Base-by-base conservation (phyloP, 192 early-diverging fungal species). In the Powellomyces hirtus region DNA sequence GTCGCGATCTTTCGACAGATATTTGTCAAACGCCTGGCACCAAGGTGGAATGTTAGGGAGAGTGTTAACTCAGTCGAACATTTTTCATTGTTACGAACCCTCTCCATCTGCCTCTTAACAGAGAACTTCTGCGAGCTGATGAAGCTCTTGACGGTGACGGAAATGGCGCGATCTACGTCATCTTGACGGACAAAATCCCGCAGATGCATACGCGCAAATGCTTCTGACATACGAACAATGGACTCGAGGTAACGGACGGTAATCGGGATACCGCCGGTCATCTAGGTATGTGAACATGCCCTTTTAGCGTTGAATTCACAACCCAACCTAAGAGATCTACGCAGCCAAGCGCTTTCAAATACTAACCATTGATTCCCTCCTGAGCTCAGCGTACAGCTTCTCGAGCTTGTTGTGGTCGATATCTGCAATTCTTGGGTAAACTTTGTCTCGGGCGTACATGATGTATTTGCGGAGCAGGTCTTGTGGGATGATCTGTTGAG, bases 201-300 rank as follows among this genome's bases (percentile, higher is more conserved):
- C 63, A 98, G 78, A 64, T 98, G 96, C 94, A 98, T 97, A 62
- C 90, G 89, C 10, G 96, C 96, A 68, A 96, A 89, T 0, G 93
- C 89, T 75, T 94, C 91, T 0, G 92, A 84, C 82, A 95, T 81
- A 13, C 89, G 76, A 37, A 94, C 79, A 68, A 95, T 80, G 6
- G 91, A 89, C 71, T 95, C 93, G 7, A 95, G 79, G 79, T 95
- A 91, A 24, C 92, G 80, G 1, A 91, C 91, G 4, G 93, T 95
- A 58, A 95, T 93, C 2, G 91, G 84, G 58, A 81, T 85, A 35
- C 90, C 35, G 75, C 78, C 73, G 80, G 83, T 38, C 85, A 78
- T 83, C 63, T 86, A 78, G 37, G 18, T 66, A 75, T 42, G 40
- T 42, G 10, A 42, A 42, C 18, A 18, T 42, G 18, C 40, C 8